These are phyloP conservation scores for Pulveroboletus ravenelii DNA, from an alignment of 768 basidiomycete genomes.

Conservation along the genomic window DNA sequence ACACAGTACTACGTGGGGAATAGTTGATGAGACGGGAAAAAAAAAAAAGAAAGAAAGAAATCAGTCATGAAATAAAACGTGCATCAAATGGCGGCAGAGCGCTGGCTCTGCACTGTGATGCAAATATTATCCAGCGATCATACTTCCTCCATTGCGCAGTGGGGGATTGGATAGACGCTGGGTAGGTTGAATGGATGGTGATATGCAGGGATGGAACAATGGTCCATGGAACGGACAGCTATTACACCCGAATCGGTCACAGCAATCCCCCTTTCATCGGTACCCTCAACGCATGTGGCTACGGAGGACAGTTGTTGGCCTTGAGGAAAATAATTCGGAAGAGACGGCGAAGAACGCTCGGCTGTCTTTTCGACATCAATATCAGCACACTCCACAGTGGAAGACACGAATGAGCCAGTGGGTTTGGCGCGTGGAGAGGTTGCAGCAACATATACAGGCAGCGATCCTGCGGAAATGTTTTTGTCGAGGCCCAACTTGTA, in stretches of 20 bases:
- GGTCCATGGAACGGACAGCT: background rate
- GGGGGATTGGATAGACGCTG: constrained; percentile 1
- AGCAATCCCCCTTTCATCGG: background rate
- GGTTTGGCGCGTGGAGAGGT: constrained; percentile 7
- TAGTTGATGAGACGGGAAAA: background rate
- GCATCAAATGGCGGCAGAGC: constrained; percentile 3
- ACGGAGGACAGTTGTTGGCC: constrained; percentile 1
- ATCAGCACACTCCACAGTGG: background rate
- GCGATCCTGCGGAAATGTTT: constrained; percentile 15
- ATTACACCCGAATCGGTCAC: background rate
- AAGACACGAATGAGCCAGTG: background rate
- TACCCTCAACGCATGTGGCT: background rate
- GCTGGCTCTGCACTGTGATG: constrained; percentile 15
- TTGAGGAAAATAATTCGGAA: constrained; percentile 8
- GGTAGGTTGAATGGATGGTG: constrained; percentile 17
- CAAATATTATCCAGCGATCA: constrained; percentile 4
- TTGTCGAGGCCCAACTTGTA: constrained; percentile 2
- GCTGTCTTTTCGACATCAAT: constrained; percentile 16
- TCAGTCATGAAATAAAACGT: background rate
- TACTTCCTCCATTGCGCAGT: background rate
- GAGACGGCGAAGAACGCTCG: constrained; percentile 11
- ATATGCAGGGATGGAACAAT: constrained; percentile 3
- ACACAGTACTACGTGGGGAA: background rate
- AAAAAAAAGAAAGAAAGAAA: no score
- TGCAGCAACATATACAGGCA: constrained; percentile 8